Percentiles rank a stretch among this genome's conserved stretches.
These are phyloP conservation scores for Cucurbita ficifolia DNA, from an alignment of 306 rosid species.

Conservation along the genomic window DNA sequence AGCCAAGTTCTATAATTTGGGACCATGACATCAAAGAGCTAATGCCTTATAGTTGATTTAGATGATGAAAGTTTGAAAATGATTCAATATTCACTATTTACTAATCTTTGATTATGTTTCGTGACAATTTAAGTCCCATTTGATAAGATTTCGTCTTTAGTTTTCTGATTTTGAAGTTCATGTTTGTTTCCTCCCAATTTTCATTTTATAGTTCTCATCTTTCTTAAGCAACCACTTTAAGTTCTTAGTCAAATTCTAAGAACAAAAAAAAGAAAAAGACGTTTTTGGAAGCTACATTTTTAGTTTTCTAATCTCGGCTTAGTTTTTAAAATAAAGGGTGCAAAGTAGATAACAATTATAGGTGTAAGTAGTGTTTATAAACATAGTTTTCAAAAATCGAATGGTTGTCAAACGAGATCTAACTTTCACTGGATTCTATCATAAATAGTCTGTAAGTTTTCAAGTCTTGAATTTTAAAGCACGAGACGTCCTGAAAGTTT, in stretches of 20 bases:
- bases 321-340: background rate
- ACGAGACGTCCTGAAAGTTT: too few species aligned
- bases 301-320: background rate
- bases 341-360: background rate
- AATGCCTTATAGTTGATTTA: background rate
- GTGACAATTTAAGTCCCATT: background rate
- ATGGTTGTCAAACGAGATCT: background rate
- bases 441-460: background rate
- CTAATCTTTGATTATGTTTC: background rate
- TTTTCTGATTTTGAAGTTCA: too few species aligned
- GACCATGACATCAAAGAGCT: background rate
- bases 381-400: background rate
- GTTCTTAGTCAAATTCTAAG: background rate
- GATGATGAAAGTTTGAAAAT: too few species aligned
- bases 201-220: background rate
- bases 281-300: too few species aligned
- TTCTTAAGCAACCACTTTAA: too few species aligned
- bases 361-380: background rate
- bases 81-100: background rate
- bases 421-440: background rate
- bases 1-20: background rate
- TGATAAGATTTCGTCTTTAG: background rate
- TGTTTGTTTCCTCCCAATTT: background rate
- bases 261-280: too few species aligned
- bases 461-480: background rate